Evolutionary conservation across 2,329 filamentous ascomycete species (phyloP).

Genomic region (Acrocalymma vagum): DNA sequence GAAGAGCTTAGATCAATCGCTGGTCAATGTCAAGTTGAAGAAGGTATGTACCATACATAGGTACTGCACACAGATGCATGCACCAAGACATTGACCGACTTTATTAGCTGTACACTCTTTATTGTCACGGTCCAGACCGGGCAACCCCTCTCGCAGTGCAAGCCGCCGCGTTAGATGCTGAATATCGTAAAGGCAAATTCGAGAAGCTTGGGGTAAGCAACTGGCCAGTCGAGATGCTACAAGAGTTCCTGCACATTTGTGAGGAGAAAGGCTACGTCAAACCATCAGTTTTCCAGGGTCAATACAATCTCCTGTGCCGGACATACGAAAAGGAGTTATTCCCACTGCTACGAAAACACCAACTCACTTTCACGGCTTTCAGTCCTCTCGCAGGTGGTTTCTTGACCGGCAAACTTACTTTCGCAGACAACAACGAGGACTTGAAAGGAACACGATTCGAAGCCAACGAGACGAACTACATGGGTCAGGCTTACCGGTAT

Average conservation of each 20-base stretch:
- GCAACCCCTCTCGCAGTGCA: conserved; percentile 13
- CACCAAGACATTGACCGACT: not conserved
- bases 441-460: conserved; percentile 35
- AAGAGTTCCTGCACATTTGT: conserved; percentile 9
- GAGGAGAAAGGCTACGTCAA: conserved; percentile 18
- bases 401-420: conserved; percentile 31
- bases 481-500: conserved; percentile 27
- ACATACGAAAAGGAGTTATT: conserved; percentile 45
- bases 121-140: conserved; percentile 16
- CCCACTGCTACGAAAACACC: conserved; percentile 49
- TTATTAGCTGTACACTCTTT: conserved; percentile 14
- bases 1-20: conserved; percentile 28
- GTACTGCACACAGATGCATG: not conserved
- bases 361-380: conserved; percentile 50
- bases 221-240: conserved; percentile 6
- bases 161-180: conserved; percentile 10
- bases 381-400: conserved; percentile 26
- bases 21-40: conserved; percentile 19
- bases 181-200: conserved; percentile 11
- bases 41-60: conserved; percentile 1
- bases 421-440: conserved; percentile 29
- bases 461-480: conserved; percentile 6
- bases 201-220: conserved; percentile 15
- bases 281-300: conserved; percentile 53
- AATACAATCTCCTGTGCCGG: conserved; percentile 46